A percentile compares a stretch with the other conserved stretches of the same genome.
Evolutionary conservation across 441 rosid species (phyloP).

Genomic region (Melianthus villosus): DNA sequence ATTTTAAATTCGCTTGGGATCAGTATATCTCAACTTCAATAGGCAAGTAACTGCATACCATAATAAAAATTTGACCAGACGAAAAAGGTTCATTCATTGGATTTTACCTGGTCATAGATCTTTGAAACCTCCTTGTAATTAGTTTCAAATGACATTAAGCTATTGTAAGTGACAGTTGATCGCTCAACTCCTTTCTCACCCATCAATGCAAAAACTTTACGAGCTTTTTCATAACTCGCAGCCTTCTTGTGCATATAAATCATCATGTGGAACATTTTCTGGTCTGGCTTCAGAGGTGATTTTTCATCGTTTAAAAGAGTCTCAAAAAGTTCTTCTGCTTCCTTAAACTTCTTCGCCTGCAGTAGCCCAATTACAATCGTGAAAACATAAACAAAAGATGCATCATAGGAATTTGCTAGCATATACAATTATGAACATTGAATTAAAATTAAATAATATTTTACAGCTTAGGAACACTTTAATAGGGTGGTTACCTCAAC

Average conservation of each 20-base stretch:
- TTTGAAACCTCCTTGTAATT: constrained; percentile 87
- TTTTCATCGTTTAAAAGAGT: constrained; percentile 48
- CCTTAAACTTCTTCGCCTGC: constrained; percentile 66
- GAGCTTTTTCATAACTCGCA: constrained; percentile 70
- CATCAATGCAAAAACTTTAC: constrained; percentile 56
- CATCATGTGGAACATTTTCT: constrained; percentile 90
- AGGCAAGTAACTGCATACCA: too few relatives aligned
- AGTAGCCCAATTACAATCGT: constrained; percentile 6
- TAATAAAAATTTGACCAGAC: too few relatives aligned
- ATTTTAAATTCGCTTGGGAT: too few relatives aligned
- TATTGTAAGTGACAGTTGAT: constrained; percentile 68
- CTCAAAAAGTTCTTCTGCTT: constrained; percentile 71
- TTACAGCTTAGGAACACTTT: not conserved
- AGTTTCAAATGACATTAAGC: constrained; percentile 83
- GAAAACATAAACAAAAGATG: not conserved
- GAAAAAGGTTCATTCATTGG: not conserved
- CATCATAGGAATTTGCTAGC: not conserved
- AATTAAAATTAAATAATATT: too few relatives aligned
- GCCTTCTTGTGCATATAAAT: constrained; percentile 81
- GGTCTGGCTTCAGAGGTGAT: constrained; percentile 70
- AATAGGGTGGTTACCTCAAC: constrained; percentile 41
- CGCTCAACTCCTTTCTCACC: constrained; percentile 51
- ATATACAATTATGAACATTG: too few relatives aligned
- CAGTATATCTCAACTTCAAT: too few relatives aligned
- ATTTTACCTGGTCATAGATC: constrained; percentile 75